A percentile compares a stretch with the other conserved stretches of the same genome.
phyloP scores from a whole-genome alignment of 805 yeast species.

The Nakazawaea laoshanensis region DNA sequence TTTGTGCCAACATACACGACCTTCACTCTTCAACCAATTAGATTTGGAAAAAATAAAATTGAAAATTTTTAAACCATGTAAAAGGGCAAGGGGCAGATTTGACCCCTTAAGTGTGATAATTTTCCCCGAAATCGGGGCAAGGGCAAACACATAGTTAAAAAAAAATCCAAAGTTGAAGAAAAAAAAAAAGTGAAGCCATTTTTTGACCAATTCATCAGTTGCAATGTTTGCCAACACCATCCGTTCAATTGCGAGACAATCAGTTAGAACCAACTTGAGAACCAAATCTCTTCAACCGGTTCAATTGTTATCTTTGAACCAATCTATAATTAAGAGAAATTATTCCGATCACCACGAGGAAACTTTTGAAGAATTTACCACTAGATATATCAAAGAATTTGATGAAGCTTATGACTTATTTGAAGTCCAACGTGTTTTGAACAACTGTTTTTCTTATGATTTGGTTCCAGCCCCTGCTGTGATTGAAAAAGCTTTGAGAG shows the following conservation, averaged over 20 bases:
- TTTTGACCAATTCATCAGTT: too few species aligned
- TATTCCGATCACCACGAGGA: conserved; percentile 86
- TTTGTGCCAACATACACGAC: not conserved
- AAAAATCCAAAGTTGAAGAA: too few species aligned
- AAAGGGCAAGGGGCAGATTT: too few species aligned
- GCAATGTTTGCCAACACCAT: conserved; percentile 26
- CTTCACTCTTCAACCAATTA: conserved; percentile 4
- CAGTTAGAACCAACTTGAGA: conserved; percentile 16
- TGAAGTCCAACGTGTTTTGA: conserved; percentile 88
- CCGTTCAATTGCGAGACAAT: conserved; percentile 26
- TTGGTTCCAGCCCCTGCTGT: conserved; percentile 97
- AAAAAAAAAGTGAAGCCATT: not conserved
- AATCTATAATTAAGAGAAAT: conserved; percentile 37
- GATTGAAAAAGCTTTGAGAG: conserved; percentile 90
- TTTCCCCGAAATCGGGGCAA: too few species aligned
- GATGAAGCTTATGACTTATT: conserved; percentile 86
- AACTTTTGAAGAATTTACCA: conserved; percentile 90
- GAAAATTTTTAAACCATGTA: too few species aligned
- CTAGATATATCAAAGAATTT: conserved; percentile 87
- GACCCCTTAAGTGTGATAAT: too few species aligned
- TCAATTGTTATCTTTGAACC: conserved; percentile 15
- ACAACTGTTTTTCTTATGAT: conserved; percentile 97
- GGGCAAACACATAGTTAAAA: not conserved
- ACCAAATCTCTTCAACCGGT: conserved; percentile 12
- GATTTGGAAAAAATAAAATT: conserved; percentile 2